phyloP scores from a whole-genome alignment of 1,139 yeast species.

The Hemisphaericaspora xylofermentans region DNA sequence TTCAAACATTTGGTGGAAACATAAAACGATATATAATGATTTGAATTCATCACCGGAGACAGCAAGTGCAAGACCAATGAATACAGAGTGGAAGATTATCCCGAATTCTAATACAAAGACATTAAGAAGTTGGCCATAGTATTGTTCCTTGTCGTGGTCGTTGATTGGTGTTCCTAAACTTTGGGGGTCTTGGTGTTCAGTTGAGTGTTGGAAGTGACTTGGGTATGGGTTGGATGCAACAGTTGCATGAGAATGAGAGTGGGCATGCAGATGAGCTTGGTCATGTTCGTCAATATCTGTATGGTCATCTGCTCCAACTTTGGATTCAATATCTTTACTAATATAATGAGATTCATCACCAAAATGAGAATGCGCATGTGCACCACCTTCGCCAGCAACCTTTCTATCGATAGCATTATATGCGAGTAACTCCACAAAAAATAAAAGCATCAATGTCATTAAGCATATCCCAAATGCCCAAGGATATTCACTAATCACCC shows the following conservation, averaged over 20 bases:
- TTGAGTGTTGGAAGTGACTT: slow-evolving; percentile 48
- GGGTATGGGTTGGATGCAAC: slow-evolving; percentile 36
- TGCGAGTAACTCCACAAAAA: slow-evolving; percentile 56
- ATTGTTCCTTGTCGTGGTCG: slow-evolving; percentile 35
- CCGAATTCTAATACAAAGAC: slow-evolving; percentile 77
- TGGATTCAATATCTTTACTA: slow-evolving; percentile 19
- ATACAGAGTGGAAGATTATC: slow-evolving; percentile 76
- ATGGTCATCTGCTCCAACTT: slow-evolving; percentile 15
- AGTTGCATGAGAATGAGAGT: too few species aligned
- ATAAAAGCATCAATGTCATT: slow-evolving; percentile 40
- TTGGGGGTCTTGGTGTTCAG: slow-evolving; percentile 56
- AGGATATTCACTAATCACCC: slow-evolving; percentile 34
- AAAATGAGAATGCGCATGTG: slow-evolving; percentile 53
- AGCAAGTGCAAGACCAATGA: slow-evolving; percentile 74
- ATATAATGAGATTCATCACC: slow-evolving; percentile 39
- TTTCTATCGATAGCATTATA: slow-evolving; percentile 49
- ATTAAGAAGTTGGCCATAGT: slow-evolving; percentile 43
- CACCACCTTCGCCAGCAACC: slow-evolving; percentile 26
- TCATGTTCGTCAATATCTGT: slow-evolving; percentile 16
- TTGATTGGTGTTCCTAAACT: slow-evolving; percentile 41
- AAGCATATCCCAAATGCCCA: slow-evolving; percentile 44
- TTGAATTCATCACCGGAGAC: slow-evolving; percentile 71
- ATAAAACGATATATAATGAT: slow-evolving; percentile 73
- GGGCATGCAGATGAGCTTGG: slow-evolving; percentile 7
- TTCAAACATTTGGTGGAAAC: slow-evolving; percentile 91